Base-by-base conservation (phyloP, 1,139 yeast species). In the Nakaseomyces uthaithaninus region DNA sequence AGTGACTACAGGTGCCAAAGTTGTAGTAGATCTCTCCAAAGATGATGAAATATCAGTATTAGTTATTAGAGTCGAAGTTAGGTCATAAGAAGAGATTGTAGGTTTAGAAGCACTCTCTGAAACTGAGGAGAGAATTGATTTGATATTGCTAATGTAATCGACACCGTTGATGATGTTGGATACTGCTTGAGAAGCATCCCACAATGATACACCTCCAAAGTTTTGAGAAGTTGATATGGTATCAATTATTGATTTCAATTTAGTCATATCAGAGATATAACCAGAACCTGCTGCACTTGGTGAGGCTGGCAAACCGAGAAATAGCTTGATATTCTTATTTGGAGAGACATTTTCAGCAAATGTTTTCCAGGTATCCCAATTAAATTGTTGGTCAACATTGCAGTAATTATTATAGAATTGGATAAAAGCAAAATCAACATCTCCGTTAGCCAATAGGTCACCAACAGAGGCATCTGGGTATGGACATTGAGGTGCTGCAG, bases 401-500 rank as follows among this genome's bases (percentile, higher is more conserved):
- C 97, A 89, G 61, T 81, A 77, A 65, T 89, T 89, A 72, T 89
- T 89, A 72, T 89, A 89, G 67, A 89, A 89, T 68, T 89, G 97
- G 53, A 89, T 75, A 55, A 84, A 86, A 2, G 91, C 91, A 63
- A 81, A 86, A 64, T 89, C 97, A 48, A 89, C 67, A 34, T 74
- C 69, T 16, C 83, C 75, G 27, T 72, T 64, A 18, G 67, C 66
- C 51, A 89, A 63, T 27, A 82, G 65, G 41, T 77, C 75, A 46
- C 94, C 94, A 34, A 82, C 77, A 34, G 83, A 76, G 6, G 80
- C 86, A 66, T 89, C 97, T 16, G 96, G 97, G 59, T 79, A 84
- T 15, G 80, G 83, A 67, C 97, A 89, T 67, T 89, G 97, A 20
- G 97, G 97, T 48, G 97, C 94, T 47, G 95, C 95, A 40, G 94